Evolutionary conservation across 2,329 filamentous ascomycete genomes (phyloP).

Genomic region (Westerdykella ornata): DNA sequence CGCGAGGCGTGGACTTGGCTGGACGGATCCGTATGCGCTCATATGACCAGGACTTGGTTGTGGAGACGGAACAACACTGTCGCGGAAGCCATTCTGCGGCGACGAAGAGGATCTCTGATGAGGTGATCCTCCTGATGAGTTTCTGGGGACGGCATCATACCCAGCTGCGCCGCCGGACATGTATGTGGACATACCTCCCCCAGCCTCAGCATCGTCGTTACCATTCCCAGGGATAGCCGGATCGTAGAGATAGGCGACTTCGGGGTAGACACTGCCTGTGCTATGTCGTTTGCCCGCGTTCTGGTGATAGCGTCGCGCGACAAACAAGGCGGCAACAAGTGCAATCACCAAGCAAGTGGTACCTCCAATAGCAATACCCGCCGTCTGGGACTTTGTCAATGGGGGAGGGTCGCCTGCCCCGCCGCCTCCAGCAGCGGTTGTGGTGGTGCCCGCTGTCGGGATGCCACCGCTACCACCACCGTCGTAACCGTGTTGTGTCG

Average conservation of each 20-base stretch:
- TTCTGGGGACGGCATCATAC: conserved; percentile 7
- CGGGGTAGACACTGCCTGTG: conserved; percentile 24
- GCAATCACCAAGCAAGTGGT: conserved; percentile 30
- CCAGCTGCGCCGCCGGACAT: conserved; percentile 19
- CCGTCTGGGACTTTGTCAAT: conserved; percentile 27
- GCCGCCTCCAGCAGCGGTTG: conserved; percentile 8
- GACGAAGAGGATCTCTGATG: conserved; percentile 6
- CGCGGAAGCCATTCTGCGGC: conserved; percentile 12
- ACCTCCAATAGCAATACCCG: conserved; percentile 31
- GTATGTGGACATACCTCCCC: conserved; percentile 2
- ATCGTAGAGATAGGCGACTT: conserved; percentile 32
- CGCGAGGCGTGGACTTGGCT: conserved; percentile 13
- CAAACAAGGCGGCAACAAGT: conserved; percentile 26
- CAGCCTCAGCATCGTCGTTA: conserved; percentile 15
- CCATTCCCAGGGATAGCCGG: conserved; percentile 13
- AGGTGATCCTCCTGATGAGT: conserved; percentile 3
- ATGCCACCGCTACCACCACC: neutral
- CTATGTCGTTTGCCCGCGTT: conserved; percentile 18
- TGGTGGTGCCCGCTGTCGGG: conserved; percentile 5
- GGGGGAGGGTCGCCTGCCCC: conserved; percentile 12
- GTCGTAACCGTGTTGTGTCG: no score
- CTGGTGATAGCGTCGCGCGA: conserved; percentile 27
- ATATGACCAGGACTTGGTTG: neutral
- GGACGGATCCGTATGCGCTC: neutral
- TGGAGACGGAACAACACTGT: conserved; percentile 19